Percentiles rank a stretch among this genome's conserved stretches.
Conservation (phyloP, 2,329 filamentous ascomycete genomes). For the Diaporthe aspalathi region DNA sequence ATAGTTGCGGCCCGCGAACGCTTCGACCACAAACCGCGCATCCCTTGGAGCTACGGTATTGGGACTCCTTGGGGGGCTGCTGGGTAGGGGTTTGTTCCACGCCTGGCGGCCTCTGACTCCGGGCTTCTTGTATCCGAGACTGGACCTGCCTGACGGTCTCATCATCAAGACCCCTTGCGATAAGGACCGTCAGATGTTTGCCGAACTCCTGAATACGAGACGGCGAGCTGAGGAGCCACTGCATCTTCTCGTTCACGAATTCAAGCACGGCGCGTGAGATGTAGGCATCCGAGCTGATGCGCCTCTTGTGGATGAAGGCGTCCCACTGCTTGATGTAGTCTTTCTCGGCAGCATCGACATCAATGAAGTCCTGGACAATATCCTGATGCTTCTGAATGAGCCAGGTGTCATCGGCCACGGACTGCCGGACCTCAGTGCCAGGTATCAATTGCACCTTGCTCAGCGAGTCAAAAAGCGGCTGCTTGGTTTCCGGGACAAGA, state of each 20-base stretch:
- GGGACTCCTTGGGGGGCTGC: slow-evolving; percentile 48
- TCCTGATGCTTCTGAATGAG: slow-evolving; percentile 70
- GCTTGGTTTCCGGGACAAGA: slow-evolving; percentile 61
- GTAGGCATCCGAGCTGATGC: slow-evolving; percentile 63
- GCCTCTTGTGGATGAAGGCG: slow-evolving; percentile 62
- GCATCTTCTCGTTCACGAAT: slow-evolving; percentile 62
- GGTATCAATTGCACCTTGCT: slow-evolving; percentile 64
- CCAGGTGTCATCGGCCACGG: slow-evolving; percentile 62
- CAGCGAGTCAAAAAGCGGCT: slow-evolving; percentile 67
- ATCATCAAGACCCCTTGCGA: slow-evolving; percentile 61
- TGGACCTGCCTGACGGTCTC: slow-evolving; percentile 57
- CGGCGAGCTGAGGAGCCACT: slow-evolving; percentile 62
- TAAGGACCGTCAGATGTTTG: slow-evolving; percentile 64
- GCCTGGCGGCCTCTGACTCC: slow-evolving; percentile 45
- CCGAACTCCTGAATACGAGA: slow-evolving; percentile 65
- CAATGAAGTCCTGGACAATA: slow-evolving; percentile 67
- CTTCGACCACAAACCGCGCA: slow-evolving; percentile 61
- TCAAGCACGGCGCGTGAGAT: slow-evolving; percentile 63
- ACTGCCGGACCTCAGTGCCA: slow-evolving; percentile 59
- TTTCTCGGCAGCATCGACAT: slow-evolving; percentile 65
- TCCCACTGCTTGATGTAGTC: slow-evolving; percentile 71
- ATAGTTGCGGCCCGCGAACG: slow-evolving; percentile 59
- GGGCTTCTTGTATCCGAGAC: slow-evolving; percentile 56
- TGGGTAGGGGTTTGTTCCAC: slow-evolving; percentile 43
- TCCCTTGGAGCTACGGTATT: slow-evolving; percentile 57